Percentiles rank a stretch among this genome's conserved stretches.
Conservation (phyloP, 148 eudicot genomes). For the Bassia scoparia region DNA sequence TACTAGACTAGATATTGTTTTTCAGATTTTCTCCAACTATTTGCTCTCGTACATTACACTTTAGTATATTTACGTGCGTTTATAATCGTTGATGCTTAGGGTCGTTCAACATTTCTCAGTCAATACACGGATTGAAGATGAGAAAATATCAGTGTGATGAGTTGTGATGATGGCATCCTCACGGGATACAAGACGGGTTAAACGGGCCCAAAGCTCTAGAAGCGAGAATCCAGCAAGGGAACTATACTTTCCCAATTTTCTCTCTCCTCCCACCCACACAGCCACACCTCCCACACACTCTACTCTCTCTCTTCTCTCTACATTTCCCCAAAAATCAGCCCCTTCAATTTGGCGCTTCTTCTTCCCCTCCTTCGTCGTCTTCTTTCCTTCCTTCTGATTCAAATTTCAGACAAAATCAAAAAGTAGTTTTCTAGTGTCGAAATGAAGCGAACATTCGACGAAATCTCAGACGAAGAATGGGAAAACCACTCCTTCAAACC, state of each 20-base stretch:
- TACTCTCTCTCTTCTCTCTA: neutral
- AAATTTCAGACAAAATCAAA: neutral
- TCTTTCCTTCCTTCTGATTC: neutral
- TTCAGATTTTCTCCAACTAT: too few relatives aligned
- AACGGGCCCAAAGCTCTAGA: constrained; percentile 8
- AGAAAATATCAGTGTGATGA: too few relatives aligned
- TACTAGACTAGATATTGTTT: too few relatives aligned
- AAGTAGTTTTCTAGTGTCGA: too few relatives aligned
- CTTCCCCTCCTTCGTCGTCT: constrained; percentile 1
- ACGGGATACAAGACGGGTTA: neutral
- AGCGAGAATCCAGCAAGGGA: neutral
- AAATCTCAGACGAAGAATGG: constrained; percentile 82
- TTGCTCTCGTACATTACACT: too few relatives aligned
- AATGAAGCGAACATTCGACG: constrained; percentile 62
- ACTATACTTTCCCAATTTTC: neutral
- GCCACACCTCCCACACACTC: neutral
- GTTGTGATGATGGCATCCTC: neutral
- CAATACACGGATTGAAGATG: too few relatives aligned
- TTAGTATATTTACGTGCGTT: too few relatives aligned
- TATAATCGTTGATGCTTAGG: too few relatives aligned
- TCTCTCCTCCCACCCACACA: neutral
- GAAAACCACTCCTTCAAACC: constrained; percentile 50
- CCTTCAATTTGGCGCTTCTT: constrained; percentile 24
- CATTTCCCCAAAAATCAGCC: neutral
- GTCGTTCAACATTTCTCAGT: too few relatives aligned